phyloP scores from a whole-genome alignment of 129 eudicot genomes.

The Saussurea involucrata region DNA sequence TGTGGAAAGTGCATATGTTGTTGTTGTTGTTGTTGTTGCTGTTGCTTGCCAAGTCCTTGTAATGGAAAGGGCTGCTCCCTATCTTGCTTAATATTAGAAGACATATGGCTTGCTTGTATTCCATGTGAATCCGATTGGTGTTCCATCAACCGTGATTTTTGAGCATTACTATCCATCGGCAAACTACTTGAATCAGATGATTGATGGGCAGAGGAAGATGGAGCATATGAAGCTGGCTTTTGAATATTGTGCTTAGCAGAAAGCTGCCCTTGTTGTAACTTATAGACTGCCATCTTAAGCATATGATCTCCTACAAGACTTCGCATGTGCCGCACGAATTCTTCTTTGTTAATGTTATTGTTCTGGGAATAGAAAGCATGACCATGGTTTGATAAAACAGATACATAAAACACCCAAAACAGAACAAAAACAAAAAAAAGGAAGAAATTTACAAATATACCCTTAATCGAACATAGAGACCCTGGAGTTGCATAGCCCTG shows the following conservation, averaged over 20 bases:
- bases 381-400: background rate
- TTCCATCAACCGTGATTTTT: slow-evolving; percentile 37
- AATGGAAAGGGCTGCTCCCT: slow-evolving; percentile 40
- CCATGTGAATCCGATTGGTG: slow-evolving; percentile 45
- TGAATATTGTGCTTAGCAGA: slow-evolving; percentile 36
- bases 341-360: slow-evolving; percentile 69
- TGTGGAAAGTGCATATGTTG: slow-evolving; percentile 62
- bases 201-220: slow-evolving; percentile 31
- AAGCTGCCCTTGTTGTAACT: slow-evolving; percentile 65
- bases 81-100: slow-evolving; percentile 47
- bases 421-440: background rate
- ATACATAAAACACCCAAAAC: background rate
- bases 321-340: slow-evolving; percentile 70
- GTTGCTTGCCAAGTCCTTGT: slow-evolving; percentile 57
- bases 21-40: too few relatives aligned
- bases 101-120: slow-evolving; percentile 37
- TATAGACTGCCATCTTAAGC: slow-evolving; percentile 74
- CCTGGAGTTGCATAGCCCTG: slow-evolving; percentile 75
- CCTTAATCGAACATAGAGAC: slow-evolving; percentile 58
- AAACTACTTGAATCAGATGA: slow-evolving; percentile 36
- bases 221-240: slow-evolving; percentile 27
- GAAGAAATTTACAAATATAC: slow-evolving; percentile 19
- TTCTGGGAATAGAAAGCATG: slow-evolving; percentile 41
- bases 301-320: slow-evolving; percentile 87
- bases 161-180: slow-evolving; percentile 32